Evolutionary conservation across 2,329 filamentous ascomycete genomes (phyloP), one percentile per base, ranked within the genome.

Genomic region (Alternaria burnsii): DNA sequence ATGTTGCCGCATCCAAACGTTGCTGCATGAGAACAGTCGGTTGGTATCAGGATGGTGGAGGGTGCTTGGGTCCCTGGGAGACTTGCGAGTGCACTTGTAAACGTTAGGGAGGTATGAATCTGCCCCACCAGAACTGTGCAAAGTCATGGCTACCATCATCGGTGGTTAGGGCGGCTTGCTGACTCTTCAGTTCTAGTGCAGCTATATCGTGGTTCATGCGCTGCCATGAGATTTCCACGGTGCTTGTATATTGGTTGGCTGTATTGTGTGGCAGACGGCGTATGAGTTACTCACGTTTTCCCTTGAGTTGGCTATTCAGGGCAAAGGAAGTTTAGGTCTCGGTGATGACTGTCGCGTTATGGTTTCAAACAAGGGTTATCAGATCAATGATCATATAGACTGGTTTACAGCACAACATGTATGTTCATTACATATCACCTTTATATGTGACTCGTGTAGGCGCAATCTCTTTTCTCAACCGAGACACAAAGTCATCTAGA

Each of bases 61-160:
- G 46, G 2, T 50, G 46, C 14, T 8, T 1, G 46, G 5, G 0
- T 20, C 16, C 12, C 7, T 26, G 46, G 32, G 20, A 50, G 46
- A 50, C 46, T 50, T 50, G 32, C 46, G 14, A n/a, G 20, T 50
- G 46, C 30, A 26, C 46, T 5, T 50, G 46, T 5, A 50, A 50
- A 7, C 30, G 30, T 5, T 50, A 50, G 46, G 14, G 18, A 22
- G 5, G 20, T 42, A 38, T 34, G 38, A 4, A 22, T n/a, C 1
- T 22, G 14, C 26, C 14, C 20, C 12, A 38, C 2, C 3, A 18
- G 0, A 26, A 12, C 6, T 20, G 32, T 50, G 36, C 16, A 32
- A 6, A 50, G 20, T 12, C 5, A 3, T 5, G 9, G 32, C 9
- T 9, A 8, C 20, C 16, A 34, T 36, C 5, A 4, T 24, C 4